phyloP scores from a whole-genome alignment of 768 basidiomycete genomes.

The Lactifluus echinatus region DNA sequence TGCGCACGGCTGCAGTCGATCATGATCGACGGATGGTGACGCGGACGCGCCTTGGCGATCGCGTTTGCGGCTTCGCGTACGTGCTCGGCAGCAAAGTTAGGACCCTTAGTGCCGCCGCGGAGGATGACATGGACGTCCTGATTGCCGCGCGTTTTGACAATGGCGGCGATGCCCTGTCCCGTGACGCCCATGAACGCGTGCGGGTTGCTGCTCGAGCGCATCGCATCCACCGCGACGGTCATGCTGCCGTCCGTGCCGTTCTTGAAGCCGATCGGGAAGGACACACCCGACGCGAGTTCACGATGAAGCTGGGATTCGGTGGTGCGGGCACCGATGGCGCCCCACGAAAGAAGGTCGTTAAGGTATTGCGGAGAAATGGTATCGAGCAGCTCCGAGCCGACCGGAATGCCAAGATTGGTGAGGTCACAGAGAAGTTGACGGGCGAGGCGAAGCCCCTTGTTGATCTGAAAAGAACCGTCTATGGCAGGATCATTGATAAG shows the following conservation, averaged over 20 bases:
- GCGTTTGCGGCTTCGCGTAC: conserved; percentile 54
- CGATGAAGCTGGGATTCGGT: conserved; percentile 97
- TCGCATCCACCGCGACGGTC: conserved; percentile 90
- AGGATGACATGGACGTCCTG: conserved; percentile 91
- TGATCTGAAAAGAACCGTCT: conserved; percentile 91
- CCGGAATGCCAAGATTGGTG: conserved; percentile 81
- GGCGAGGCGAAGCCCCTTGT: conserved; percentile 88
- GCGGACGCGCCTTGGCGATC: conserved; percentile 55
- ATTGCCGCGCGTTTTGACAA: conserved; percentile 68
- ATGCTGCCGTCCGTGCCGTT: conserved; percentile 95
- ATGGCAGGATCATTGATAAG: conserved; percentile 92
- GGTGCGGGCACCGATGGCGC: conserved; percentile 94
- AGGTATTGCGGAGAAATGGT: conserved; percentile 78
- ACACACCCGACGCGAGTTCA: conserved; percentile 90
- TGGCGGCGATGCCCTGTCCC: conserved; percentile 82
- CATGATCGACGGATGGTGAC: conserved; percentile 64
- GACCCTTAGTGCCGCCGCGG: conserved; percentile 84
- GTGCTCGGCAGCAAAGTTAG: conserved; percentile 74
- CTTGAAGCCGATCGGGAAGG: conserved; percentile 99
- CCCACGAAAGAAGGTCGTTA: conserved; percentile 81
- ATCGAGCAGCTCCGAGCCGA: conserved; percentile 91
- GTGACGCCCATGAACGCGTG: conserved; percentile 96
- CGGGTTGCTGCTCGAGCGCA: conserved; percentile 84
- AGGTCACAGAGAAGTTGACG: conserved; percentile 88
- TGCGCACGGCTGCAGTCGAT: conserved; percentile 52